Evolutionary conservation across 2,329 filamentous ascomycete species (phyloP), one percentile per base, ranked within the genome.

Genomic region (Penicillium sp.): DNA sequence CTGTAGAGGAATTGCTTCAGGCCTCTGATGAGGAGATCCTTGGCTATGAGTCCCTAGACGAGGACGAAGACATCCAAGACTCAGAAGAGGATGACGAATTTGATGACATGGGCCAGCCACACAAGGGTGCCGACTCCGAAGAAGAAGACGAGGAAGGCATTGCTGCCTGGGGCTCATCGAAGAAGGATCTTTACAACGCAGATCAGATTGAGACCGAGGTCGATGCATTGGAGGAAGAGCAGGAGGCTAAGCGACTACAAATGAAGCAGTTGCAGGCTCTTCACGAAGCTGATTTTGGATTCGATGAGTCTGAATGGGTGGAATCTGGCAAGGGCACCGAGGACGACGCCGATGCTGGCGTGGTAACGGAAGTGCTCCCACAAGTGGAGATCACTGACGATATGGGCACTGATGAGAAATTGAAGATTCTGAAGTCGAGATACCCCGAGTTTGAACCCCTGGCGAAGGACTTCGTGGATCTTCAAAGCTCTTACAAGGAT

Each of bases 361-460:
- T 87, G n/a, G 84, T 96, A 11, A 94, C 87, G 3, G 91, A 97
- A 70, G 84, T 92, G n/a, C 79, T 97, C 43, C 90, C 91, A 47
- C 88, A 95, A 64, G 70, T 92, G 39, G 87, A 92, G 64, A 86
- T 97, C 53, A 87, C 90, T 11, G 85, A 90, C 19, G 85, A 89
- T 56, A 92, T 96, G 87, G 78, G 81, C 7, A 73, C 83, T 4
- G 86, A 89, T 39, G 92, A 97, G 68, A 83, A 86, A 61, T 76
- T 88, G 59, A 88, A 86, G 67, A 82, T 97, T 14, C 75, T 99
- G 47, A 85, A 87, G 64, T 83, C 85, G 43, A 82, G 90, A 70
- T 97, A 99, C 70, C 94, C 95, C 2, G 94, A 99, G 69, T 94
- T 97, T 61, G 89, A 95, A 58, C 87, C 87, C 53, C 79, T 99